Evolutionary conservation across 192 early-diverging fungal species (phyloP), one percentile per base, ranked within the genome.

Genomic region (Coemansia sp.): DNA sequence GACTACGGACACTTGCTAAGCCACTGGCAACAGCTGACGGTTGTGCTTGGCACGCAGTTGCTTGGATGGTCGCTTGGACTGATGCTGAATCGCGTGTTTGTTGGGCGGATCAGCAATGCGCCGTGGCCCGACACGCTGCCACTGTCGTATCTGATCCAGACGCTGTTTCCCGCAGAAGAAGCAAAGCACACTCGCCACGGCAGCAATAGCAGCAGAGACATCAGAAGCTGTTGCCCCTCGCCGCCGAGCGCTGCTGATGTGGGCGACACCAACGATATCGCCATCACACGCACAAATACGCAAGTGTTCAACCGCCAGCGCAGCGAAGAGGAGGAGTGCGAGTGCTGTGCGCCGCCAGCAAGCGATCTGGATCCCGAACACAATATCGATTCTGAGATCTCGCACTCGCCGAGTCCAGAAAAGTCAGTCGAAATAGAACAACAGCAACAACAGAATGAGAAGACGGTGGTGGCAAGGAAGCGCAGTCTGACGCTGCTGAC

Each of bases 51-150:
- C 44, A 75, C 68, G n/a, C 77, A 80, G 63, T 50, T 80, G 7
- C 71, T 80, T 40, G 77, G 77, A 10, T 80, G 77, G 77, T 75
- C 72, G 43, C 58, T 80, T 16, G 77, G 77, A 8, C 69, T 75
- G 14, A 75, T 80, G 59, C 64, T 80, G 11, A 62, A 57, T 8
- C 77, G 64, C 13, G 56, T 75, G 9, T 80, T 80, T 67, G 72
- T 79, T 17, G 77, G 77, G 0, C 68, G 65, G 17, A 60, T 56
- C 42, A 51, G 60, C 41, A 67, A 69, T n/a, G 68, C 74, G 42
- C 42, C 64, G 22, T 80, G 77, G 77, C 77, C 77, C 11, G 73
- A 80, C 42, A 75, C 67, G 5, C 63, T 80, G 39, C 77, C 77
- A 8, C 44, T 80, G 10, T 75, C 73, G 16, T 68, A 46, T 56